Evolutionary conservation across 352 stramenopile genomes (phyloP), one percentile per base, ranked within the genome.

Genomic region (Phytophthora pini): DNA sequence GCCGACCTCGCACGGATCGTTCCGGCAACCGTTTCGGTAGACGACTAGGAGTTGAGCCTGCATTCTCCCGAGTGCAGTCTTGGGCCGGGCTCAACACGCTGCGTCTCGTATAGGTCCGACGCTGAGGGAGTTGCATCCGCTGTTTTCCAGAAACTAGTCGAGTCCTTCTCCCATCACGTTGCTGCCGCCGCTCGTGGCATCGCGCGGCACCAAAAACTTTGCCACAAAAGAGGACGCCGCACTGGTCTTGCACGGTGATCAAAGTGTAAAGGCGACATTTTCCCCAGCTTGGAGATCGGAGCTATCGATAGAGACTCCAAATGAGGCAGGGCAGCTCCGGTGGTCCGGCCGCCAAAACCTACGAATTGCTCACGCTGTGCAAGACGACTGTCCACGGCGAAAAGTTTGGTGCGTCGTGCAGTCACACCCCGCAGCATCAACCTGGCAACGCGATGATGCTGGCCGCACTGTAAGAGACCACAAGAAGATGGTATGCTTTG

Each of bases 401-500:
- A 69, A 52, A 17, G 55, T 64, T 62, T 44, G 43, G 31, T 13
- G 56, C 38, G 43, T 67, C 57, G 56, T 55, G 47, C 39, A 51
- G 39, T 40, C 53, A 49, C 47, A 44, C 9, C 31, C 13, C 31
- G 8, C 9, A 11, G 34, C 40, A 56, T 66, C 48, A 71, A 61
- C 56, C 49, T 31, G 38, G 48, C 45, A 54, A 51, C 32, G 22
- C 29, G 31, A 49, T 44, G 31, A 64, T 43, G 46, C 40, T 48
- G 41, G 38, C 12, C 45, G 44, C 56, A 36, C 34, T 56, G 13
- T 51, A 6, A 47, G 53, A 68, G 50, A 56, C n/a, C 15, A 44
- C 41, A 61, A 73, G 65, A 73, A 73, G 65, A 73, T 73, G 65
- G 61, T 70, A 61, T 31, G 65, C 47, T 66, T 56, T 65, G 59